Evolutionary conservation across 1,284 basidiomycete species (phyloP).

Genomic region (Ustilago sp.): DNA sequence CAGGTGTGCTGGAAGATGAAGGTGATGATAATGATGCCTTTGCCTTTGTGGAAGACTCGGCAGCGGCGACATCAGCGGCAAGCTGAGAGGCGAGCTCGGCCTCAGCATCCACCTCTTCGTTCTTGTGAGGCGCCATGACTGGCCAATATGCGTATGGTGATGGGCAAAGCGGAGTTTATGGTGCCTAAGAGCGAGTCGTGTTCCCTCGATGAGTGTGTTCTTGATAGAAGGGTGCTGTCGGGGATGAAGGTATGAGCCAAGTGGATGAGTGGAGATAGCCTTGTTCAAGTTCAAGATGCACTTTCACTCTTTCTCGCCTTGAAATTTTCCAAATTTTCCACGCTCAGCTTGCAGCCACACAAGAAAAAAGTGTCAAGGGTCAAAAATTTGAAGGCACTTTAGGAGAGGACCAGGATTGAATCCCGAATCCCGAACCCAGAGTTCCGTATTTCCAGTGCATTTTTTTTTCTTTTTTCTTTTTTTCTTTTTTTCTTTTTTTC

Average conservation of each 20-base stretch:
- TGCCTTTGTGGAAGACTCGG: constrained; percentile 38
- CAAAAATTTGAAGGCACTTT: constrained; percentile 7
- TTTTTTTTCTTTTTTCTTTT: constrained; percentile 25
- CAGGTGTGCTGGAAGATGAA: constrained; percentile 37
- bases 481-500: constrained; percentile 7
- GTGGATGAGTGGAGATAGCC: not conserved
- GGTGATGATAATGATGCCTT: constrained; percentile 38
- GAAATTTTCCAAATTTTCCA: constrained; percentile 46
- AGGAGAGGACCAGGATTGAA: not conserved
- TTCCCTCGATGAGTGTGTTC: not conserved
- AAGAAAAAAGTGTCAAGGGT: constrained; percentile 8
- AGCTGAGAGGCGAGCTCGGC: constrained; percentile 62
- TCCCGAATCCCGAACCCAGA: constrained; percentile 18
- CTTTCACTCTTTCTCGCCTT: constrained; percentile 5
- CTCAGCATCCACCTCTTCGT: constrained; percentile 51
- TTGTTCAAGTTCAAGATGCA: not conserved
- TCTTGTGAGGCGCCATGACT: constrained; percentile 46
- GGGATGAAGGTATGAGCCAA: constrained; percentile 3
- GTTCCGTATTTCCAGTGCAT: constrained; percentile 13
- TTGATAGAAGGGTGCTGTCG: constrained; percentile 7
- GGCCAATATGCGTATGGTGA: not conserved
- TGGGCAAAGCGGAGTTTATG: not conserved
- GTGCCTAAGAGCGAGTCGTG: not conserved
- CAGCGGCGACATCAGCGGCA: constrained; percentile 59
- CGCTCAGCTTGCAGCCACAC: constrained; percentile 12